Evolutionary conservation across 176 grass and related monocot species (phyloP).

Genomic region (Rhynchospora tenuis): DNA sequence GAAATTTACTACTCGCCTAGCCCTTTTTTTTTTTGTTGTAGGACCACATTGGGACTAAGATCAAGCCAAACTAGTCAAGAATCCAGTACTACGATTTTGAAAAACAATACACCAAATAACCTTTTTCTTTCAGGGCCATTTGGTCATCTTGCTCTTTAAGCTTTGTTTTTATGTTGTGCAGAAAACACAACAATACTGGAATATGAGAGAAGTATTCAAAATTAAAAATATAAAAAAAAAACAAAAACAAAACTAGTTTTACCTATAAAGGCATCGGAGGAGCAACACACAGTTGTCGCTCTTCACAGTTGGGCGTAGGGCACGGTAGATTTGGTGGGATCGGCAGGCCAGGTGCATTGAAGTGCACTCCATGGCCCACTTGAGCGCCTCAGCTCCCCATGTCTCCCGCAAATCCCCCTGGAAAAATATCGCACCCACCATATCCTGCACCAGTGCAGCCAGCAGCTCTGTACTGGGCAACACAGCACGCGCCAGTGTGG

Average conservation of each 20-base stretch:
- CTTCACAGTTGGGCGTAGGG: slow-evolving; percentile 79
- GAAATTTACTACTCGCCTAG: neutral
- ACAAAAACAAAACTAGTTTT: neutral
- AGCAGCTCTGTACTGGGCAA: slow-evolving; percentile 76
- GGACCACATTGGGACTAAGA: neutral
- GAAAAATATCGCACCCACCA: slow-evolving; percentile 98
- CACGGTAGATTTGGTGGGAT: slow-evolving; percentile 94
- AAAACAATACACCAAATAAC: neutral
- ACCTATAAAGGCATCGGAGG: slow-evolving; percentile 67
- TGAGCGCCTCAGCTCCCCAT: slow-evolving; percentile 93
- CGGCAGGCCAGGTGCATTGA: slow-evolving; percentile 83
- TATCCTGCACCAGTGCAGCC: slow-evolving; percentile 88
- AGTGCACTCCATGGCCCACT: slow-evolving; percentile 98
- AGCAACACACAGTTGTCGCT: slow-evolving; percentile 91
- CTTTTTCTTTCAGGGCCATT: neutral
- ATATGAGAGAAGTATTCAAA: neutral
- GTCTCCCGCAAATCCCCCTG: slow-evolving; percentile 95
- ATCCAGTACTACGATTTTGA: neutral
- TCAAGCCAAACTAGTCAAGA: neutral
- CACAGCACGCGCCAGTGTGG: slow-evolving; percentile 65
- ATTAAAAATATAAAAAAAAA: neutral
- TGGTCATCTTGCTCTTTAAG: neutral
- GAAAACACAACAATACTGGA: neutral
- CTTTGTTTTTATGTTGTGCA: neutral
- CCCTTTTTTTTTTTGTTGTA: neutral